These are phyloP conservation scores for Meyerozyma sp. DNA, from an alignment of 1,139 yeast species.

Conservation along the genomic window DNA sequence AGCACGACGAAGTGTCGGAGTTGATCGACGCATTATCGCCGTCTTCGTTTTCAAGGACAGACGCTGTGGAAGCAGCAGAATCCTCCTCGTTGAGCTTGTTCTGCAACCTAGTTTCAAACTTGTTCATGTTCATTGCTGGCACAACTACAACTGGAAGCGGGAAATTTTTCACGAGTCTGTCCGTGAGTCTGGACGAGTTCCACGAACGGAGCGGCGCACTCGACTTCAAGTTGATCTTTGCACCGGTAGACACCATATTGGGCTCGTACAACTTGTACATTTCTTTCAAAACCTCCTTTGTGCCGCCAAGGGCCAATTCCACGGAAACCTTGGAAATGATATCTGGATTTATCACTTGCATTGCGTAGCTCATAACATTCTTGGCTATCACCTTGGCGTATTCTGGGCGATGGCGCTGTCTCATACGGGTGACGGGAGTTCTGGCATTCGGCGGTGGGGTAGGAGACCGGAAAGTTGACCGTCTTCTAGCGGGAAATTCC, in stretches of 20 bases:
- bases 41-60: slow-evolving; percentile 3
- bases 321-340: slow-evolving; percentile 52
- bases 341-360: slow-evolving; percentile 42
- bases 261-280: slow-evolving; percentile 63
- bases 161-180: slow-evolving; percentile 55
- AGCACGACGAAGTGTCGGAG: slow-evolving; percentile 15
- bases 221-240: slow-evolving; percentile 43
- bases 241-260: slow-evolving; percentile 55
- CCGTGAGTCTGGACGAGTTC: slow-evolving; percentile 58
- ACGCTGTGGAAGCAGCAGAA: background rate
- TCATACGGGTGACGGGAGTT: slow-evolving; percentile 28
- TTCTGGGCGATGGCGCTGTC: slow-evolving; percentile 31
- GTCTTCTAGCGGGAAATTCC: slow-evolving; percentile 4
- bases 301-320: slow-evolving; percentile 58
- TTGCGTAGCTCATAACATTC: slow-evolving; percentile 43
- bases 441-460: slow-evolving; percentile 20
- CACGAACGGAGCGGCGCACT: slow-evolving; percentile 54
- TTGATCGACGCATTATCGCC: slow-evolving; percentile 15
- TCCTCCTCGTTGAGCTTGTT: slow-evolving; percentile 15
- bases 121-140: slow-evolving; percentile 58
- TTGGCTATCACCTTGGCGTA: slow-evolving; percentile 29
- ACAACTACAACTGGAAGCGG: slow-evolving; percentile 68
- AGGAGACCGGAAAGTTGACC: background rate
- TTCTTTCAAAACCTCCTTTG: slow-evolving; percentile 53
- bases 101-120: slow-evolving; percentile 40